Evolutionary conservation across 2,329 filamentous ascomycete species (phyloP), one percentile per base, ranked within the genome.

Genomic region (Xylariaceae sp.): DNA sequence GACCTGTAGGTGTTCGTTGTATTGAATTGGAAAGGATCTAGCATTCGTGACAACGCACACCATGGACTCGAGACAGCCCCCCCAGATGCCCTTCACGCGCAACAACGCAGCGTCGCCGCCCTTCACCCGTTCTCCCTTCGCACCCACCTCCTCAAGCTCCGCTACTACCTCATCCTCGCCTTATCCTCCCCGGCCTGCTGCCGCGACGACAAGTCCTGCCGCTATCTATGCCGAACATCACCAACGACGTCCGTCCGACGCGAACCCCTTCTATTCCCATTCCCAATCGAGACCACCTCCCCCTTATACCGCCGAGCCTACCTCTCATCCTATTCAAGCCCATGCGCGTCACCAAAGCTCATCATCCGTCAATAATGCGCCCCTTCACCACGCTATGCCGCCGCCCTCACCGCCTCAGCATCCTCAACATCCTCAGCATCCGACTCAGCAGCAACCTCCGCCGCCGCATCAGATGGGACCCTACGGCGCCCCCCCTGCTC

Each of bases 281-380:
- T 41, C 66, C n/a, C 66, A 68, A 49, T 63, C 66, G 23, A 58
- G 68, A 43, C 60, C 63, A 8, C 51, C 64, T 39, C 63, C 63
- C 6, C 47, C 65, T 15, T 69, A 68, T 57, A 58, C 54, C 39
- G 40, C 63, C 15, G 67, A 70, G 11, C 64, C 66, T 23, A 55
- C 64, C 16, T 62, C 64, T 8, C 67, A 71, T 62, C 64, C 66
- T 32, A 54, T 53, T 13, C 63, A 60, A 26, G 48, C 63, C 10
- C 68, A 70, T 53, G 62, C 65, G 54, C 65, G 68, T 44, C 68
- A 71, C 29, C 67, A 62, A 36, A 70, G 68, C 51, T 61, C 68
- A 11, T 70, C 68, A 2, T 70, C 68, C n/a, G 51, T 67, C 43
- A 58, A 50, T 41, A 64, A 60, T 54, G 59, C 60, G 11, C 56